Base-by-base conservation (phyloP, 164 flowering plant genomes). In the Aristolochia contorta region DNA sequence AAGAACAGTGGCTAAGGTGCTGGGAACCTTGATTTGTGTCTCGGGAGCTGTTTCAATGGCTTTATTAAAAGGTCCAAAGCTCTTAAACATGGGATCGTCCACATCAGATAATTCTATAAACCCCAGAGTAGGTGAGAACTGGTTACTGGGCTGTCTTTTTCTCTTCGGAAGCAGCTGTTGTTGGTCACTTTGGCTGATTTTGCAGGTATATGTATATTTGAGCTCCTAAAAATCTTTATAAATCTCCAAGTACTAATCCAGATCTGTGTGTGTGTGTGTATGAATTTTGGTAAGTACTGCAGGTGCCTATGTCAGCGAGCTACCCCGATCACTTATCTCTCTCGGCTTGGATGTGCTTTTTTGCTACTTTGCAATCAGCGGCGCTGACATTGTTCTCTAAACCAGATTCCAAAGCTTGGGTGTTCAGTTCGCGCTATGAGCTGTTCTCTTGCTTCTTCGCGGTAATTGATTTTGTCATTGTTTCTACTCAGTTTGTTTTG, bases 261-360 rank as follows among this genome's bases (percentile, higher is more conserved):
- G n/a, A n/a, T n/a, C n/a, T n/a, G n/a, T n/a, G n/a, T n/a, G n/a
- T n/a, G n/a, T n/a, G n/a, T n/a, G n/a, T 10, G 43, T 3, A 37
- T 37, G 43, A 3, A 3, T 37, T 6, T 37, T 37, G 53, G 22
- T 18, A 49, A 16, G 18, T 0, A 50, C 10, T 50, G 55, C 74
- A 82, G 93, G 91, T 86, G 12, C 85, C 86, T 2, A 58, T 79
- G 47, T 65, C 83, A 6, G 66, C 59, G 2, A 56, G 67, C 71
- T 37, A 37, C 12, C 43, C 43, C 7, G 43, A 37, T 37, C 43
- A 37, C 43, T 79, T 69, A 47, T 87, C 97, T 0, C 43, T 77
- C 57, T 71, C 91, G 0, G 78, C 91, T 22, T 87, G 87, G 97
- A 78, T 82, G 83, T 86, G 86, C 59, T 80, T 86, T 68, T 45